A percentile compares a stretch with the other conserved stretches of the same genome.
phyloP scores from a whole-genome alignment of 768 basidiomycete species.

The Calocybe gangraenosa region DNA sequence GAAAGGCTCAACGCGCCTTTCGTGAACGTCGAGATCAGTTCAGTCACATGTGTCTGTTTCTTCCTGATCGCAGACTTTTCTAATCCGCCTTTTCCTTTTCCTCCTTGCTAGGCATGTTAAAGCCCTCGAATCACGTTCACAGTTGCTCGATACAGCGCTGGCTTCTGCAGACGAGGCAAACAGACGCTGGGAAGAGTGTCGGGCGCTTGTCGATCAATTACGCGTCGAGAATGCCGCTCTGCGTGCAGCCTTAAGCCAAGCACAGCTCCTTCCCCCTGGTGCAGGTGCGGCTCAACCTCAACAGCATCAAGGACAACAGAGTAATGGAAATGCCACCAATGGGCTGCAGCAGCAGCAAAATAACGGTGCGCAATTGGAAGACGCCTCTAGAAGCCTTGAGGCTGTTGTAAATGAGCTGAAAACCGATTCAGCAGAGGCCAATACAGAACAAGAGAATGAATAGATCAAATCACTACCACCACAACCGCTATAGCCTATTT shows the following conservation, averaged over 20 bases:
- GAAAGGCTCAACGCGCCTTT: conserved; percentile 91
- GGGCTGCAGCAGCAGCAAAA: conserved; percentile 11
- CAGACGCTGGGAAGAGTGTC: conserved; percentile 86
- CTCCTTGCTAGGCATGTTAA: conserved; percentile 66
- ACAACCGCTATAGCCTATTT: neutral
- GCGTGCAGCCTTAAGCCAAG: conserved; percentile 60
- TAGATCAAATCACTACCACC: conserved; percentile 8
- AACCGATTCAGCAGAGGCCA: conserved; percentile 21
- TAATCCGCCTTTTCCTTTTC: conserved; percentile 12
- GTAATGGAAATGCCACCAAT: conserved; percentile 5
- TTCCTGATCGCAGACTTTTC: conserved; percentile 4
- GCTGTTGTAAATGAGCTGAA: conserved; percentile 22
- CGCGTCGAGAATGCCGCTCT: conserved; percentile 80
- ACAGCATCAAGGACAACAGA: conserved; percentile 13
- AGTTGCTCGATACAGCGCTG: conserved; percentile 80
- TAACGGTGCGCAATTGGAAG: conserved; percentile 26
- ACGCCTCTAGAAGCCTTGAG: conserved; percentile 22
- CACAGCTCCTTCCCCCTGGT: conserved; percentile 33
- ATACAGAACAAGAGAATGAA: conserved; percentile 15
- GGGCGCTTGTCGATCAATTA: conserved; percentile 84
- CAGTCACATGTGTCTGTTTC: conserved; percentile 26
- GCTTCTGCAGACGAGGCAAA: conserved; percentile 87
- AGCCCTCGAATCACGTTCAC: conserved; percentile 80
- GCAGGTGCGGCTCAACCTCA: conserved; percentile 5
- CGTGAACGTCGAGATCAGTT: conserved; percentile 87